A percentile compares a stretch with the other conserved stretches of the same genome.
These are phyloP conservation scores for Recurvomyces mirabilis DNA, from an alignment of 495 filamentous ascomycete genomes.

Conservation along the genomic window DNA sequence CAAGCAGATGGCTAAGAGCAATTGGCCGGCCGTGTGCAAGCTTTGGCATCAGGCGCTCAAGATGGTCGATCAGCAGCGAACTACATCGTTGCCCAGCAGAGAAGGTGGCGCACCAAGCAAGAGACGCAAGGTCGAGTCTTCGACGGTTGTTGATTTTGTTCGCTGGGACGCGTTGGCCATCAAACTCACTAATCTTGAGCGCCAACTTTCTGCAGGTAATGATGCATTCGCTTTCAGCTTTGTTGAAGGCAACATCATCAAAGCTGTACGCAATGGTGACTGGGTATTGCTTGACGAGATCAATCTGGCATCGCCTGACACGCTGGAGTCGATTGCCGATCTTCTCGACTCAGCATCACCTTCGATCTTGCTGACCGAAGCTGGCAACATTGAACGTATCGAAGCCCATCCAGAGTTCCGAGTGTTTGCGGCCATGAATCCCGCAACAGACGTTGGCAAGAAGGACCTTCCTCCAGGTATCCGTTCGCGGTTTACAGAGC, in stretches of 20 bases:
- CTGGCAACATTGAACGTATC: conserved; percentile 78
- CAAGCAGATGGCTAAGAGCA: conserved; percentile 65
- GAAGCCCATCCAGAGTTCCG: conserved; percentile 86
- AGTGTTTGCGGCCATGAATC: conserved; percentile 98
- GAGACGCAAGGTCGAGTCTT: conserved; percentile 66
- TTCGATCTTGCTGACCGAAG: conserved; percentile 81
- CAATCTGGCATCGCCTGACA: conserved; percentile 89
- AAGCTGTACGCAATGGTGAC: conserved; percentile 83
- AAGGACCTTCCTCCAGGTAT: conserved; percentile 78
- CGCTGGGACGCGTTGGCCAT: conserved; percentile 71
- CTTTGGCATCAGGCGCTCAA: conserved; percentile 82
- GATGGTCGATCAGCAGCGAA: conserved; percentile 51
- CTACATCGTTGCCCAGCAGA: background rate
- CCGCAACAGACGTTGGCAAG: conserved; percentile 93
- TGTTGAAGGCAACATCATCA: conserved; percentile 87
- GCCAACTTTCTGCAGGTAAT: conserved; percentile 63
- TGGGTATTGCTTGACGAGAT: conserved; percentile 99
- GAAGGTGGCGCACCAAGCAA: conserved; percentile 59
- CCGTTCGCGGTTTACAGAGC: conserved; percentile 80
- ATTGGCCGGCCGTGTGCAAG: conserved; percentile 72
- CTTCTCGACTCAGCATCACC: conserved; percentile 61
- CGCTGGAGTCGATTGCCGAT: conserved; percentile 82
- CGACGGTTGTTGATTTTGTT: conserved; percentile 26
- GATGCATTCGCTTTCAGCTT: conserved; percentile 90
- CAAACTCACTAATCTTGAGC: conserved; percentile 68